phyloP scores from a whole-genome alignment of 108 stramenopile species.

The Pseudonitzschia multistriata region DNA sequence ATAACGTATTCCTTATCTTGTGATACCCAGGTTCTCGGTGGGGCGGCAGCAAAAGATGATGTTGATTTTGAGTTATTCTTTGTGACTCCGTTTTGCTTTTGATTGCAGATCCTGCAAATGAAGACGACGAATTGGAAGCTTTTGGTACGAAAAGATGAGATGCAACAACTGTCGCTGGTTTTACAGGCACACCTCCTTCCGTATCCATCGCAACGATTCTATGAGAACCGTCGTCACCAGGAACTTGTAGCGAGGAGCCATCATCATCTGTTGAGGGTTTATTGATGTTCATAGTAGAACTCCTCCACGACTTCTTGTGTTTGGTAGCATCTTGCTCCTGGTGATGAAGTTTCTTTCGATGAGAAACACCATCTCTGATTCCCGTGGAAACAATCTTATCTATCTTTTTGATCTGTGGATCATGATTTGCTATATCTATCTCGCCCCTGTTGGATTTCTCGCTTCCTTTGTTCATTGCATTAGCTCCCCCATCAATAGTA shows the following conservation, averaged over 20 bases:
- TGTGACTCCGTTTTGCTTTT: neutral
- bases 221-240: constrained; percentile 20
- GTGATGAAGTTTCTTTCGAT: neutral
- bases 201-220: neutral
- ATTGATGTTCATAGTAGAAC: neutral
- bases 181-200: constrained; percentile 6
- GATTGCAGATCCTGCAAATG: neutral
- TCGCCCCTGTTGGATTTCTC: neutral
- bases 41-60: constrained; percentile 19
- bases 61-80: neutral
- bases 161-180: constrained; percentile 23
- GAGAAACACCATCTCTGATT: neutral
- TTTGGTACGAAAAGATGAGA: constrained; percentile 6
- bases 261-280: neutral
- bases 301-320: neutral
- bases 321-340: neutral
- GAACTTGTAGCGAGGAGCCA: constrained; percentile 24
- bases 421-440: neutral
- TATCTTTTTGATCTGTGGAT: neutral
- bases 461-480: neutral
- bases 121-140: neutral
- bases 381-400: neutral
- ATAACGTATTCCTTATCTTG: constrained; percentile 24
- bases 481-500: neutral
- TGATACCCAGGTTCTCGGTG: constrained; percentile 29